phyloP scores from a whole-genome alignment of 305 asterid species.

The Stenogyne calaminthoides region DNA sequence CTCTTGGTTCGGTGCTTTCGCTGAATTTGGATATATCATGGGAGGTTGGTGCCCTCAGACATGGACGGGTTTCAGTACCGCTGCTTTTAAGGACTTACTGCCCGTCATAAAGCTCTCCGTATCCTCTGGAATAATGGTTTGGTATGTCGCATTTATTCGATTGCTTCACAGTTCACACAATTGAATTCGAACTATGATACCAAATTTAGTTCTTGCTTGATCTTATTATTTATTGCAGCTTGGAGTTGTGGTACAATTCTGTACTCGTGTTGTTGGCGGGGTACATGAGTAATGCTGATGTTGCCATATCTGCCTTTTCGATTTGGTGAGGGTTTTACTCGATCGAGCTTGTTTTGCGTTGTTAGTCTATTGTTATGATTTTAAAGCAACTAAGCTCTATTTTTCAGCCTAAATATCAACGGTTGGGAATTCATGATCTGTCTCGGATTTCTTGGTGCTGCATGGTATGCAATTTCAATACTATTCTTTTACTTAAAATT shows the following conservation, averaged over 20 bases:
- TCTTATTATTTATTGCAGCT: conserved; percentile 28
- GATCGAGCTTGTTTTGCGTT: not conserved
- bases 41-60: conserved; percentile 61
- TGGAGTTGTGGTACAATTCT: conserved; percentile 52
- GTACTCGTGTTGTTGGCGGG: conserved; percentile 55
- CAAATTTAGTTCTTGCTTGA: too few relatives aligned
- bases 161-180: not conserved
- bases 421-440: conserved; percentile 62
- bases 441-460: conserved; percentile 56
- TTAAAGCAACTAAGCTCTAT: not conserved
- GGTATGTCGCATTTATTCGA: conserved; percentile 25
- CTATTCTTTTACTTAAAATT: not conserved
- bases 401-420: conserved; percentile 52
- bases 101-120: conserved; percentile 57
- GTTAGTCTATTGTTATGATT: not conserved
- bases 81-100: conserved; percentile 51
- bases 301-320: too few relatives aligned
- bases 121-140: conserved; percentile 56
- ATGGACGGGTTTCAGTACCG: conserved; percentile 44
- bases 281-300: conserved; percentile 54
- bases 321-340: conserved; percentile 36
- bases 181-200: too few relatives aligned
- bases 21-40: conserved; percentile 37
- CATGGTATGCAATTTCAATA: conserved; percentile 34
- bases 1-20: conserved; percentile 42